Evolutionary conservation across 495 filamentous ascomycete genomes (phyloP).

Genomic region (Cenococcum geophilum): DNA sequence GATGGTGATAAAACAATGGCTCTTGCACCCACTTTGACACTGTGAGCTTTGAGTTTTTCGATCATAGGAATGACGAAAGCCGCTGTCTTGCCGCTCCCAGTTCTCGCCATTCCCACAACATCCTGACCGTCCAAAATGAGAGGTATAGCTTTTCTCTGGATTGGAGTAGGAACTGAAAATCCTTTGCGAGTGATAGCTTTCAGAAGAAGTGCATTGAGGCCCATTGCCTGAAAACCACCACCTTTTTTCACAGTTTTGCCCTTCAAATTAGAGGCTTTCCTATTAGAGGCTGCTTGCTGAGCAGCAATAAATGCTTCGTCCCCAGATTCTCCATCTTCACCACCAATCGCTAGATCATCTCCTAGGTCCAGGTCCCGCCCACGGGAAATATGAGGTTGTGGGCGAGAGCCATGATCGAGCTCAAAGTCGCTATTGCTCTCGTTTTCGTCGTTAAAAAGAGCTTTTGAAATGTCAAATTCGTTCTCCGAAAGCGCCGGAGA

Average conservation of each 20-base stretch:
- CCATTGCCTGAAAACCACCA: slow-evolving; percentile 96
- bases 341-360: slow-evolving; percentile 34
- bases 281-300: slow-evolving; percentile 74
- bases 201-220: slow-evolving; percentile 69
- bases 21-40: slow-evolving; percentile 72
- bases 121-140: slow-evolving; percentile 81
- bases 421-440: slow-evolving; percentile 41
- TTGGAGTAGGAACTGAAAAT: slow-evolving; percentile 91
- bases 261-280: slow-evolving; percentile 75
- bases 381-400: neutral
- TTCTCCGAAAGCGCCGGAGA: slow-evolving; percentile 84
- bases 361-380: slow-evolving; percentile 28
- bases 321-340: slow-evolving; percentile 46
- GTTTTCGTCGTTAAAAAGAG: slow-evolving; percentile 60
- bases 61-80: slow-evolving; percentile 99
- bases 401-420: slow-evolving; percentile 5
- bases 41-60: slow-evolving; percentile 86
- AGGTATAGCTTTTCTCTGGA: slow-evolving; percentile 94
- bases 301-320: slow-evolving; percentile 87
- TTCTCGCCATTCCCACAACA: slow-evolving; percentile 96
- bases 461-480: slow-evolving; percentile 81
- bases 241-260: slow-evolving; percentile 84
- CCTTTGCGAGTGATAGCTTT: slow-evolving; percentile 89
- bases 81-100: slow-evolving; percentile 93
- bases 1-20: slow-evolving; percentile 86